Conservation (phyloP, 164 flowering plant genomes). For the Tetrastigma voinierianum region DNA sequence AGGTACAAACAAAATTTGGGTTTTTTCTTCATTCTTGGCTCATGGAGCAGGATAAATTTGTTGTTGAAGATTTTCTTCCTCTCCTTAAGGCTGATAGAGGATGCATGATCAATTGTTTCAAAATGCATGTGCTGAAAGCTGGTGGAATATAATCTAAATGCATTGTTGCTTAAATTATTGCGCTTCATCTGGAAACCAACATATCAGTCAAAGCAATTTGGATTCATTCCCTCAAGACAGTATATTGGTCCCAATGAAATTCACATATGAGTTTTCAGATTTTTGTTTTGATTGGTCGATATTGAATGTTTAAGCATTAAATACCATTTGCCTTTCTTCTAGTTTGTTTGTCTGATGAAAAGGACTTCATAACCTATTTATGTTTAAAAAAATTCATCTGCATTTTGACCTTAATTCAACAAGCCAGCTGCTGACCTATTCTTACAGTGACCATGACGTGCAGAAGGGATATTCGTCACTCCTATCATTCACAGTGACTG, state of each 20-base stretch:
- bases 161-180: neutral
- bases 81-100: neutral
- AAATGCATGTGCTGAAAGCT: neutral
- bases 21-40: neutral
- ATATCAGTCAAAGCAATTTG: neutral
- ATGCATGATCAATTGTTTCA: neutral
- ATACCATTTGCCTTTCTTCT: neutral
- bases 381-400: neutral
- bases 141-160: neutral
- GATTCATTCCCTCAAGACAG: neutral
- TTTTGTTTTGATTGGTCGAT: neutral
- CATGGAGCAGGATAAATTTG: neutral
- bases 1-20: neutral
- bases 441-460: constrained; percentile 52
- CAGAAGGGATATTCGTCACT: constrained; percentile 69
- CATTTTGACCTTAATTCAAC: neutral
- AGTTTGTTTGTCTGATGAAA: neutral
- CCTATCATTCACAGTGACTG: constrained; percentile 57
- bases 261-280: neutral
- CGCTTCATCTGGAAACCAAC: neutral
- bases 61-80: neutral
- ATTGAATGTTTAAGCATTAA: neutral
- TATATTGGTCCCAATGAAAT: neutral
- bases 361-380: neutral
- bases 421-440: constrained; percentile 13